A percentile compares a stretch with the other conserved stretches of the same genome.
phyloP scores from a whole-genome alignment of 352 stramenopile species.

The Peronospora destructor region DNA sequence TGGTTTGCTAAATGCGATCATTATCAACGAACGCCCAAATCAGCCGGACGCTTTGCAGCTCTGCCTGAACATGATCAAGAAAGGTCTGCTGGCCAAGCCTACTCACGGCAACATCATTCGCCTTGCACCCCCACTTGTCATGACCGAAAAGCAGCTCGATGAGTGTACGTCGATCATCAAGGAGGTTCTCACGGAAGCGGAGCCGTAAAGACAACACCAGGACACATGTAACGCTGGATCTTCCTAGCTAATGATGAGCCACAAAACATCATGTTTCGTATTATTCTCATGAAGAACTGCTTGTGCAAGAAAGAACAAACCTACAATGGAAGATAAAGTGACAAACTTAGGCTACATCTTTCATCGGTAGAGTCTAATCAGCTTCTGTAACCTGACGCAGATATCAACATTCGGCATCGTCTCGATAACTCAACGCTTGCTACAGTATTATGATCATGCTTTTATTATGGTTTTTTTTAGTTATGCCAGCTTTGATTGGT shows the following conservation, averaged over 20 bases:
- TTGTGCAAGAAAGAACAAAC: too few relatives aligned
- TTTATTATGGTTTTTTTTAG: too few relatives aligned
- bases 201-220: slow-evolving; percentile 33
- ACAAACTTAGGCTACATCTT: too few relatives aligned
- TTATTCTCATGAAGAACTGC: too few relatives aligned
- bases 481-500: too few relatives aligned
- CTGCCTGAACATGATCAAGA: slow-evolving; percentile 92
- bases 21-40: slow-evolving; percentile 90
- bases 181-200: slow-evolving; percentile 54
- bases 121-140: slow-evolving; percentile 93
- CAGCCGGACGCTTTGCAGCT: slow-evolving; percentile 90
- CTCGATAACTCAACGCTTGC: too few relatives aligned
- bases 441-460: too few relatives aligned
- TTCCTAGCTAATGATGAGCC: not conserved
- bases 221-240: not conserved
- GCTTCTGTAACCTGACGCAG: too few relatives aligned
- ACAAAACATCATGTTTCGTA: too few relatives aligned
- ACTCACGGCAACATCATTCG: slow-evolving; percentile 99
- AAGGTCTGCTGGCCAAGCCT: slow-evolving; percentile 96
- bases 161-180: slow-evolving; percentile 86
- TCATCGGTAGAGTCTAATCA: too few relatives aligned
- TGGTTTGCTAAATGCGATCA: slow-evolving; percentile 96
- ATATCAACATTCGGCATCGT: too few relatives aligned
- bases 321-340: too few relatives aligned
- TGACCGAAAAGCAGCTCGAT: slow-evolving; percentile 90